Conservation (phyloP, 441 rosid species). For the Aleurites moluccanus region DNA sequence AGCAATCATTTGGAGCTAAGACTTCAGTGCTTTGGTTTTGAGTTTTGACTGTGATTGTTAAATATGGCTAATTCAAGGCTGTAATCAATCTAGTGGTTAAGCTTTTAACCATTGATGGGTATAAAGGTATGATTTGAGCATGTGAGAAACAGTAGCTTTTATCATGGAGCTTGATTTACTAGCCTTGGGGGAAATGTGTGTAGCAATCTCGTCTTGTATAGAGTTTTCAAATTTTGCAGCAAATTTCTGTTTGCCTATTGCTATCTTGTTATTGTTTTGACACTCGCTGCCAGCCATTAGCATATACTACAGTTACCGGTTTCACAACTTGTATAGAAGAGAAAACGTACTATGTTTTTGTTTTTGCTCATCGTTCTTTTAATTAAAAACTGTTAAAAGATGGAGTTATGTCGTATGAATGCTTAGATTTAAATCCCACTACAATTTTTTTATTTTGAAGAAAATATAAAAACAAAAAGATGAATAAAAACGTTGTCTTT, state of each 20-base stretch:
- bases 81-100: not conserved
- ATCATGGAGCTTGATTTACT: not conserved
- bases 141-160: not conserved
- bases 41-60: not conserved
- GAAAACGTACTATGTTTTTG: too few relatives aligned
- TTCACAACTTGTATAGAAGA: too few relatives aligned
- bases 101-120: not conserved
- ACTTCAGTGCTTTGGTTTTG: not conserved
- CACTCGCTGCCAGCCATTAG: too few relatives aligned
- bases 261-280: too few relatives aligned
- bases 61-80: not conserved
- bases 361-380: too few relatives aligned
- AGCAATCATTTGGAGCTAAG: not conserved
- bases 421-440: too few relatives aligned
- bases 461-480: too few relatives aligned
- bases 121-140: not conserved
- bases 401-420: too few relatives aligned
- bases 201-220: not conserved
- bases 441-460: too few relatives aligned
- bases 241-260: not conserved
- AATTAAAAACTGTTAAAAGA: too few relatives aligned
- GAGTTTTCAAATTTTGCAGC: not conserved
- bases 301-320: too few relatives aligned
- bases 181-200: not conserved
- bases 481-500: too few relatives aligned